phyloP scores from a whole-genome alignment of 2,329 filamentous ascomycete genomes.

The Fusarium sp. region DNA sequence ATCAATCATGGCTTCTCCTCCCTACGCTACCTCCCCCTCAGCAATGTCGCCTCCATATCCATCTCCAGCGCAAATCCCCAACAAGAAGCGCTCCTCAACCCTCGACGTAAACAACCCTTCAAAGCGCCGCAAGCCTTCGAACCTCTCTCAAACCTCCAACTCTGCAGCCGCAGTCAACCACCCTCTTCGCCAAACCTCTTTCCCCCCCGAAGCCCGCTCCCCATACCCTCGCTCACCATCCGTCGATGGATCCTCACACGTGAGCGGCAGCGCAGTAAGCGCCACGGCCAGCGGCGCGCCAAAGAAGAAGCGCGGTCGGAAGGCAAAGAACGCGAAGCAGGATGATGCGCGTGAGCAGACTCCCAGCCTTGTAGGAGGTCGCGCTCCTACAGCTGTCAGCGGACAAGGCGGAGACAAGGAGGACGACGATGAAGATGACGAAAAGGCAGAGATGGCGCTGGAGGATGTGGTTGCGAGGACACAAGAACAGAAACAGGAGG shows the following conservation, averaged over 20 bases:
- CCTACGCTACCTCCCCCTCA: constrained; percentile 61
- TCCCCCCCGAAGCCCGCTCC: constrained; percentile 73
- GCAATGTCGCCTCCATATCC: constrained; percentile 68
- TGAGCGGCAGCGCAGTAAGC: constrained; percentile 72
- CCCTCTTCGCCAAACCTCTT: constrained; percentile 84
- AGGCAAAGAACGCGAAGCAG: constrained; percentile 68
- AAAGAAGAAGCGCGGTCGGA: constrained; percentile 73
- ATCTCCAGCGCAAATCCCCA: constrained; percentile 61
- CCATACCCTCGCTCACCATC: constrained; percentile 74
- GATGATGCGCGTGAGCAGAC: constrained; percentile 57
- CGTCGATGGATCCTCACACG: constrained; percentile 69
- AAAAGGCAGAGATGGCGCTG: constrained; percentile 66
- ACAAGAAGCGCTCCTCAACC: constrained; percentile 71
- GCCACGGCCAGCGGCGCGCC: constrained; percentile 52
- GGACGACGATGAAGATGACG: constrained; percentile 70
- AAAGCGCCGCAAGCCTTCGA: constrained; percentile 80
- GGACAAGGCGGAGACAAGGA: constrained; percentile 60
- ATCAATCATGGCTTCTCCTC: constrained; percentile 67
- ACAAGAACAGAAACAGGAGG: constrained; percentile 75
- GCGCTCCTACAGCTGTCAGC: constrained; percentile 58
- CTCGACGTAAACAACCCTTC: constrained; percentile 64
- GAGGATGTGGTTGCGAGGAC: constrained; percentile 71
- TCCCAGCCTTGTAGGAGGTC: constrained; percentile 57
- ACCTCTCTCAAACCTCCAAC: constrained; percentile 65
- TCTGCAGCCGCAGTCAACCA: constrained; percentile 66